These are phyloP conservation scores for Pichia sp. DNA, from an alignment of 1,139 yeast species.

Conservation along the genomic window DNA sequence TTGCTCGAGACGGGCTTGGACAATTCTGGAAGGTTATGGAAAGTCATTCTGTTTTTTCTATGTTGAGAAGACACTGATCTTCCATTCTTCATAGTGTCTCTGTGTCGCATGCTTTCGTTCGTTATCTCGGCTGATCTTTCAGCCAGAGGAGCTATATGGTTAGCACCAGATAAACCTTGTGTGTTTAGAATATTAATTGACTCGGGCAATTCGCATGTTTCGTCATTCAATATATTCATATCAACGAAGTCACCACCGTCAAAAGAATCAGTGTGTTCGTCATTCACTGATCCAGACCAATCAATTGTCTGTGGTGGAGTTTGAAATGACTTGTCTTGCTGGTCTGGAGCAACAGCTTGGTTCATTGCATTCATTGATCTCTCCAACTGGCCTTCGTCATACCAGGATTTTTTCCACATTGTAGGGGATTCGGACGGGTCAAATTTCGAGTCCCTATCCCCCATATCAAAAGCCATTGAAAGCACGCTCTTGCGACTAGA, in stretches of 20 bases:
- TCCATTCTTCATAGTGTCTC: too few species aligned
- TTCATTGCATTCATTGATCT: constrained; percentile 4
- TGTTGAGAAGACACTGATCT: too few species aligned
- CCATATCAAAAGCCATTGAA: constrained; percentile 16
- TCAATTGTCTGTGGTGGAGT: constrained; percentile 28
- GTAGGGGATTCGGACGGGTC: constrained; percentile 19
- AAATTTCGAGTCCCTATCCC: constrained; percentile 12
- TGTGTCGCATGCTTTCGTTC: too few species aligned
- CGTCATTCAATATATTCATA: constrained; percentile 9
- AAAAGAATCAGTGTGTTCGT: constrained; percentile 15
- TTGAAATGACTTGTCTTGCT: constrained; percentile 20
- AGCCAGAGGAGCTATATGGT: too few species aligned
- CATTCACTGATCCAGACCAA: constrained; percentile 27
- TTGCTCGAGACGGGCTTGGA: too few species aligned
- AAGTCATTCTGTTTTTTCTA: too few species aligned
- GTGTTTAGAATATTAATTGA: background rate
- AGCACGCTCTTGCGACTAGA: constrained; percentile 19
- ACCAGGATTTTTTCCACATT: constrained; percentile 5
- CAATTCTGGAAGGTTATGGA: too few species aligned
- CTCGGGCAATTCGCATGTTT: constrained; percentile 9
- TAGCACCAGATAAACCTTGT: background rate
- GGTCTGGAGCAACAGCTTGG: too few species aligned
- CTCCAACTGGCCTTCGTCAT: constrained; percentile 7
- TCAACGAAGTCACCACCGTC: constrained; percentile 10
- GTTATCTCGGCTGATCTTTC: too few species aligned